Conservation (phyloP, 306 rosid species). For the Malus sieversii region DNA sequence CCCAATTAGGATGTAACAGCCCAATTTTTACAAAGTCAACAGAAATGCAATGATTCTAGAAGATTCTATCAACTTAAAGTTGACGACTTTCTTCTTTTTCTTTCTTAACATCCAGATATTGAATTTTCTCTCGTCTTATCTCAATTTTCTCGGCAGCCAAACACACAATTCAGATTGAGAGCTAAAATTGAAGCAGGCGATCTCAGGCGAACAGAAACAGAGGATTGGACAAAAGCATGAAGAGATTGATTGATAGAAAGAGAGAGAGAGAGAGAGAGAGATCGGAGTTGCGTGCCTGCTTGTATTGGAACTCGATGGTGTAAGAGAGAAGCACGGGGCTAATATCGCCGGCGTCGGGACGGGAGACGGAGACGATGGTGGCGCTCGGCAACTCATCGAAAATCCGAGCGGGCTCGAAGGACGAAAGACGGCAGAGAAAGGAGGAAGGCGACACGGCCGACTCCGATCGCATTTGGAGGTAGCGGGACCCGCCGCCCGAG, state of each 20-base stretch:
- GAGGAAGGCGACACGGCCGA: slow-evolving; percentile 37
- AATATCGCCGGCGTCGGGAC: slow-evolving; percentile 85
- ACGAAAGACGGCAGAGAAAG: slow-evolving; percentile 37
- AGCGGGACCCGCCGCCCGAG: slow-evolving; percentile 41
- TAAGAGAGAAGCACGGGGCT: slow-evolving; percentile 93
- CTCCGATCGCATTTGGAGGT: slow-evolving; percentile 64
- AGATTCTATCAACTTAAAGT: background rate
- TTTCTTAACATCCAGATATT: background rate
- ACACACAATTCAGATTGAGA: background rate
- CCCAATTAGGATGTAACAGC: background rate
- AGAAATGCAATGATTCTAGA: background rate
- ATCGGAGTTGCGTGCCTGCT: slow-evolving; percentile 43
- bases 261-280: background rate
- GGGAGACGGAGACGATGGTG: slow-evolving; percentile 73
- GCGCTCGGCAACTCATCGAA: slow-evolving; percentile 87
- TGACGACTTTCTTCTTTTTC: background rate
- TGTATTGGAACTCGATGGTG: slow-evolving; percentile 75
- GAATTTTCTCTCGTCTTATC: background rate
- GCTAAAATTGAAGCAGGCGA: background rate
- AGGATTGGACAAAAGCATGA: slow-evolving; percentile 2
- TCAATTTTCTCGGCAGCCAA: slow-evolving; percentile 14
- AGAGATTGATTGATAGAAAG: background rate
- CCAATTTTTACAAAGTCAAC: background rate
- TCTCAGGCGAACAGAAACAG: background rate
- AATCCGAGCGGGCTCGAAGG: slow-evolving; percentile 43